Percentiles rank a stretch among this genome's conserved stretches.
These are phyloP conservation scores for Candida pseudofarinosa DNA, from an alignment of 805 yeast genomes.

Conservation along the genomic window DNA sequence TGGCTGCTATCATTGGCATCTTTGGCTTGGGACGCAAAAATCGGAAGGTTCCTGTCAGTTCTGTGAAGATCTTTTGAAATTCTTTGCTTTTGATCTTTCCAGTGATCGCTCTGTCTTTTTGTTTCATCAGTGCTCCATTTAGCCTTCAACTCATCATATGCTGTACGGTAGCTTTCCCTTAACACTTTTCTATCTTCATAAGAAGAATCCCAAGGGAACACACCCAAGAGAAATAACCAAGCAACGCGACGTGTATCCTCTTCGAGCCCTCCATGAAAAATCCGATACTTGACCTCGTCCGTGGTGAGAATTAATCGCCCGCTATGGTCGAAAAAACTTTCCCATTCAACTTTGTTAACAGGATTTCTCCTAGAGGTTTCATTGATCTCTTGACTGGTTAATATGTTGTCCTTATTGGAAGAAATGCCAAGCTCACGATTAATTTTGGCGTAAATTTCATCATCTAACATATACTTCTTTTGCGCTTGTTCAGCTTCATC, in stretches of 20 bases:
- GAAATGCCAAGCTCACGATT: slow-evolving; percentile 66
- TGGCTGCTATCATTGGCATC: slow-evolving; percentile 31
- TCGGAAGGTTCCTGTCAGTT: slow-evolving; percentile 74
- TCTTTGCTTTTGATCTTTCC: slow-evolving; percentile 85
- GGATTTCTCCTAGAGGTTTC: slow-evolving; percentile 63
- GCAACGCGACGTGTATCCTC: slow-evolving; percentile 60
- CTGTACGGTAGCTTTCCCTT: slow-evolving; percentile 49
- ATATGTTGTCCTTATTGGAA: slow-evolving; percentile 37
- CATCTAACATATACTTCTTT: slow-evolving; percentile 48
- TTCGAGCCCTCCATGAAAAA: slow-evolving; percentile 87
- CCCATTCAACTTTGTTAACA: slow-evolving; percentile 75
- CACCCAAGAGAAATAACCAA: slow-evolving; percentile 81
- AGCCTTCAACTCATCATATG: slow-evolving; percentile 60
- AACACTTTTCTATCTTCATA: slow-evolving; percentile 61
- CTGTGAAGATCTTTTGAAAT: slow-evolving; percentile 92
- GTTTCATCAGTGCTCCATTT: slow-evolving; percentile 64
- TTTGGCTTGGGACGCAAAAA: slow-evolving; percentile 49
- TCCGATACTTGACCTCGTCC: slow-evolving; percentile 71
- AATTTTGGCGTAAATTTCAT: slow-evolving; percentile 55
- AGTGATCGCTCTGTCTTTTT: slow-evolving; percentile 53
- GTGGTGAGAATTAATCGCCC: slow-evolving; percentile 75
- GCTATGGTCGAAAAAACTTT: slow-evolving; percentile 69
- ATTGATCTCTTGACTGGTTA: slow-evolving; percentile 57
- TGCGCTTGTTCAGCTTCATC: slow-evolving; percentile 75
- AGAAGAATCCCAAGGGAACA: slow-evolving; percentile 87